Evolutionary conservation across 345 rosid genomes (phyloP), one percentile per base, ranked within the genome.

Genomic region (Boechera divaricarpa): DNA sequence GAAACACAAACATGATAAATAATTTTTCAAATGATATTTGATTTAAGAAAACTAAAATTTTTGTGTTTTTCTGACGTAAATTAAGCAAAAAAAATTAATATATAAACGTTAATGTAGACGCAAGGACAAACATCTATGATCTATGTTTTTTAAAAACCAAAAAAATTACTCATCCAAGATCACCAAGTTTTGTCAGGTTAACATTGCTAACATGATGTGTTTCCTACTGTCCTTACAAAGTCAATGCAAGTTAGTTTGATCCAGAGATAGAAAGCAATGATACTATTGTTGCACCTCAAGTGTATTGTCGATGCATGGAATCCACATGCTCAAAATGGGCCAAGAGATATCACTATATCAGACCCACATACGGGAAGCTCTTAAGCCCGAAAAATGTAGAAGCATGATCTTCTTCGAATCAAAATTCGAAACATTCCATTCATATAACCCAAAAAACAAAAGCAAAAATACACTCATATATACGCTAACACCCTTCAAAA

Each of bases 401-500:
- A 38, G 57, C 13, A 62, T 24, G 49, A 44, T 10, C 15, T 12
- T 66, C 58, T 12, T 36, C 7, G 33, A 67, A 51, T 10, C 21
- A 67, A 52, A 35, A 35, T 5, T 35, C n/a, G n/a, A 67, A 75
- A 59, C 33, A 51, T 67, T 41, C 33, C 70, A 69, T 45, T 76
- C 55, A 41, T 26, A 33, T 21, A 42, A 24, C 32, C 9, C 28
- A 15, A 45, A 47, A 3, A 45, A 47, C n/a, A 69, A 9, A 51
- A 44, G 6, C 54, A 64, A 55, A 45, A 38, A 32, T 38, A 66
- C 77, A 71, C 77, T 71, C 77, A 32, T 66, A 58, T 66, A 32
- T 65, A 58, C 26, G 1, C 0, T 18, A 44, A 33, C 75, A 73
- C 57, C 59, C 44, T 59, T 67, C 28, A 29, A 44, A 13, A 59